Percentiles rank a stretch among this genome's conserved stretches.
Evolutionary conservation across 73 alveolate genomes (phyloP).

Genomic region (Durusdinium trenchii): DNA sequence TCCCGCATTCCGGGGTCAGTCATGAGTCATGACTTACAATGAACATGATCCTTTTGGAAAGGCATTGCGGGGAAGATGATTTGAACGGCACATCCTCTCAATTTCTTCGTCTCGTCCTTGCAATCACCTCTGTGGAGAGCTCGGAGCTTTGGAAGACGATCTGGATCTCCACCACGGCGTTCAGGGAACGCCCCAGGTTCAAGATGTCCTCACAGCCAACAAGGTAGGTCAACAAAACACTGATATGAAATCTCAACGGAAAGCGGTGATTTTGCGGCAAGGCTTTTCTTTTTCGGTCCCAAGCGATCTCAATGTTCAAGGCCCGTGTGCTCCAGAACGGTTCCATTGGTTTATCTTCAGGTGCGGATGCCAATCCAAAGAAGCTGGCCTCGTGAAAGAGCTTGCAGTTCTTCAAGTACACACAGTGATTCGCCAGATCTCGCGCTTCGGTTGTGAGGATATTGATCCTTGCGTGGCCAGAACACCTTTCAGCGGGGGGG

Average conservation of each 20-base stretch:
- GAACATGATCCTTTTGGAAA: too few species aligned
- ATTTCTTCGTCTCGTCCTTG: too few species aligned
- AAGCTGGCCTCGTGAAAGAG: slow-evolving; percentile 22
- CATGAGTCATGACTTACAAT: too few species aligned
- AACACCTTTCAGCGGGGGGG: too few species aligned
- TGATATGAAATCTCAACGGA: too few species aligned
- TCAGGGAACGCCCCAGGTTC: slow-evolving; percentile 78
- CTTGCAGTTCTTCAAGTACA: slow-evolving; percentile 62
- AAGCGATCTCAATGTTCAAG: too few species aligned
- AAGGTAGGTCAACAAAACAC: not conserved
- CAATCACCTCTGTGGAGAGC: not conserved
- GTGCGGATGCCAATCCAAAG: not conserved
- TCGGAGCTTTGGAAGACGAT: slow-evolving; percentile 63
- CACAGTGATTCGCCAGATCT: slow-evolving; percentile 65
- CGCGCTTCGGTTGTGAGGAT: slow-evolving; percentile 74
- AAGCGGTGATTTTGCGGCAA: not conserved
- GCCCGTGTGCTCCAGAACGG: too few species aligned
- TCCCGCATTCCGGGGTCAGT: too few species aligned
- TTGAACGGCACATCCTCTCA: too few species aligned
- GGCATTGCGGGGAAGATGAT: too few species aligned
- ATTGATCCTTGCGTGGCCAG: slow-evolving; percentile 43
- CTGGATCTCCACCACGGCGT: slow-evolving; percentile 90
- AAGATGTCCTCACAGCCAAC: not conserved
- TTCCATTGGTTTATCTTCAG: not conserved
- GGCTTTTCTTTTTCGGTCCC: not conserved